Base-by-base conservation (phyloP, 2,329 filamentous ascomycete genomes). In the Alternaria consortialis region DNA sequence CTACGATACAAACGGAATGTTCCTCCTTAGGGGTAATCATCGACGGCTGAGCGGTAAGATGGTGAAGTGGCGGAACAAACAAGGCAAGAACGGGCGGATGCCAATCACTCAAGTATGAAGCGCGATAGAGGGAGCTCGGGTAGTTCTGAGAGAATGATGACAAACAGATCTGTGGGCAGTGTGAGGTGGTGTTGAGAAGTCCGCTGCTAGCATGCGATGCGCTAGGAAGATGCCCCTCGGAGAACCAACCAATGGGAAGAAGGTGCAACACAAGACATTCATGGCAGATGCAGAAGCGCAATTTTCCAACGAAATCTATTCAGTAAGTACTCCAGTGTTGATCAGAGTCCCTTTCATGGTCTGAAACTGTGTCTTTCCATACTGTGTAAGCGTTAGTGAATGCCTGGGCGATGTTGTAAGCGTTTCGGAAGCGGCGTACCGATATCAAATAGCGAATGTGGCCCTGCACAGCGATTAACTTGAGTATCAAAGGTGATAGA, bases 291-390 rank as follows among this genome's bases (percentile, higher is more conserved):
- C 54, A 58, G 13, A 57, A 55, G 61, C 6, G 13, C 58, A 37
- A 36, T 53, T 17, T 25, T 8, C 32, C 40, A 42, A 56, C 34
- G 25, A 13, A 15, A 32, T 63, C 61, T 37, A 73, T 69, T 70
- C 69, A 32, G 46, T 67, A 32, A 76, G 65, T 12, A 75, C 56
- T 12, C 75, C 74, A 15, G 75, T 71, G 50, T 79, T 78, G 39
- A 77, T 71, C 2, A 79, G 65, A 12, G 76, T 69, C 42, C 62
- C 70, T 59, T 78, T 81, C 81, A 85, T 83, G 13, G 77, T 76
- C 63, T 84, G 82, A 36, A 84, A 81, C 63, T 85, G 80, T 12
- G 82, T 84, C 72, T 83, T 84, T 13, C 83, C 83, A 17, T 77
- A 81, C 77, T 82, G 57, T 11, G 20, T 0, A 27, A 15, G 37